Conservation (phyloP, 768 basidiomycete species). For the Leccinum arenicola region DNA sequence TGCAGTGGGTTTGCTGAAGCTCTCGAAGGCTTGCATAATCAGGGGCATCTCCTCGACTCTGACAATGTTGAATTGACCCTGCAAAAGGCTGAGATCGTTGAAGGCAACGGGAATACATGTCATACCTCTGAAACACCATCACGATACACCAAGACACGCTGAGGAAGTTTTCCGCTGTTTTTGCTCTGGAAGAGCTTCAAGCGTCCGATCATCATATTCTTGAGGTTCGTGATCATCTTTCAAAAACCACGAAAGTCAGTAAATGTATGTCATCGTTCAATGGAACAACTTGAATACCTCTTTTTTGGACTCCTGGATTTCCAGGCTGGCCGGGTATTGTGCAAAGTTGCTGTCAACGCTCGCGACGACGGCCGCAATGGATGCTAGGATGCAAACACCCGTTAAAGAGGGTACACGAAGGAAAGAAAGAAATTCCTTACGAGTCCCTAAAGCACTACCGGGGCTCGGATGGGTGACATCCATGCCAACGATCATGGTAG, state of each 20-base stretch:
- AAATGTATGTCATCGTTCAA: neutral
- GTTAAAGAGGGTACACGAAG: neutral
- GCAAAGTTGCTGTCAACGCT: constrained; percentile 43
- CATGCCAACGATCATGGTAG: constrained; percentile 57
- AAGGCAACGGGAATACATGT: neutral
- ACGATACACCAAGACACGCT: constrained; percentile 51
- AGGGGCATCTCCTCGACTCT: constrained; percentile 41
- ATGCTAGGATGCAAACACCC: constrained; percentile 26
- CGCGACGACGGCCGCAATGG: constrained; percentile 54
- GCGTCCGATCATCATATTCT: constrained; percentile 48
- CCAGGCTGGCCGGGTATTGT: constrained; percentile 49
- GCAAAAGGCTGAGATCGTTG: constrained; percentile 10
- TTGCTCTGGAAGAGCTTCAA: constrained; percentile 38
- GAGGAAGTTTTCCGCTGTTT: constrained; percentile 38
- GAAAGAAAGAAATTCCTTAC: constrained; percentile 14
- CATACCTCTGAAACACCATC: constrained; percentile 81
- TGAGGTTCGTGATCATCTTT: constrained; percentile 49
- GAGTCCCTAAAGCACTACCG: constrained; percentile 56
- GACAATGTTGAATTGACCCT: constrained; percentile 51
- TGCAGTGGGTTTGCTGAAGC: constrained; percentile 35
- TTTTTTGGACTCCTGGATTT: constrained; percentile 58
- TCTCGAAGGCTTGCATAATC: constrained; percentile 41
- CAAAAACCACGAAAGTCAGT: neutral
- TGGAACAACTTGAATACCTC: constrained; percentile 43
- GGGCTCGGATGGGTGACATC: constrained; percentile 80